Base-by-base conservation (phyloP, 805 yeast genomes). In the Yamadazyma sp. region DNA sequence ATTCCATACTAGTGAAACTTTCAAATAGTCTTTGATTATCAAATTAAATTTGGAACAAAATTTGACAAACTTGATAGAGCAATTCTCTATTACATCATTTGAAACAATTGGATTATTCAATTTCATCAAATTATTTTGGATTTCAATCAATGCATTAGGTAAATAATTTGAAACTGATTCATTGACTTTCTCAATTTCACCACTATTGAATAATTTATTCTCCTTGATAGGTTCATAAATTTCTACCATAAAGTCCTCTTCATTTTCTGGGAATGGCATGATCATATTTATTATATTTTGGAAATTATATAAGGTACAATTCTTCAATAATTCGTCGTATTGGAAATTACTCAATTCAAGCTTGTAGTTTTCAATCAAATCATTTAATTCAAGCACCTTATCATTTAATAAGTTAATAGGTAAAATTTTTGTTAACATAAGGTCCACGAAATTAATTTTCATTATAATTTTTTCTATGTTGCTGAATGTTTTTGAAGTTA, bases 241-340 rank as follows among this genome's bases (percentile, higher is more conserved):
- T 15, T 76, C 70, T 20, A 75, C 76, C 35, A 82, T 80, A 42
- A 75, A 75, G 4, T 35, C 39, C 7, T 35, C 34, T 16, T 19
- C 31, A 7, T 7, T 16, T 17, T 18, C 23, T 18, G 78, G 77
- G 13, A 81, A 56, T 10, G 84, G 82, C 55, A 76, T 79, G n/a
- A 84, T 80, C 82, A 83, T 78, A 48, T 80, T 80, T 39, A 82
- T 65, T 32, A 83, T 56, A 50, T 81, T 83, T 52, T 69, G 76
- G 45, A 74, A 77, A 36, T 81, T 75, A n/a, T 62, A 64, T 21
- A 83, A 55, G 0, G 75, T 75, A 16, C 85, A 74, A 26, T 69
- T 73, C 12, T 62, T 58, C 25, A 83, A 57, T 11, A 82, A 56
- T 1, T 59, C 51, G 13, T 62, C 65, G 24, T 70, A 72, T 47